These are phyloP conservation scores for Xerophyta viscosa DNA, from an alignment of 106 monocot genomes.

Conservation along the genomic window DNA sequence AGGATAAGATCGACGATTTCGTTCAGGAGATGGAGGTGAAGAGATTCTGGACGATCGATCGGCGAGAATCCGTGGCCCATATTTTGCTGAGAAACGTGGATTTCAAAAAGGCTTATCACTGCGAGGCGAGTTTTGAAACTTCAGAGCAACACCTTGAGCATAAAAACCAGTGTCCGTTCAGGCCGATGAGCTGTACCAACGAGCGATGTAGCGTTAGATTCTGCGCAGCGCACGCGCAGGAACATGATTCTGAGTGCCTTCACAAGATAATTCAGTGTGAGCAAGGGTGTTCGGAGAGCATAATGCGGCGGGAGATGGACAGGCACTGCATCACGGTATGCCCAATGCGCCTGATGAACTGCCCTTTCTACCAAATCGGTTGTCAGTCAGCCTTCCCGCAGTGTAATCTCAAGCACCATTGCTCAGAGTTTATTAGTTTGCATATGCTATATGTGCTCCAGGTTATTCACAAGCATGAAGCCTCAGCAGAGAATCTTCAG, in stretches of 20 bases:
- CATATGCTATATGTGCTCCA: constrained; percentile 42
- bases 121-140: constrained; percentile 21
- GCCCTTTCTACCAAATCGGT: constrained; percentile 59
- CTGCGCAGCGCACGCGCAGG: constrained; percentile 20
- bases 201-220: constrained; percentile 39
- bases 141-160: constrained; percentile 20
- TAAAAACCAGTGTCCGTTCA: constrained; percentile 19
- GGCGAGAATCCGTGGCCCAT: constrained; percentile 30
- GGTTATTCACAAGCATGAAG: constrained; percentile 30
- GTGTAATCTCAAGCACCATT: constrained; percentile 31
- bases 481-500: constrained; percentile 24
- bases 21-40: constrained; percentile 50
- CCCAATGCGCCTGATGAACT: constrained; percentile 53
- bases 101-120: constrained; percentile 35
- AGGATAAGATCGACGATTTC: constrained; percentile 73
- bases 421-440: constrained; percentile 30
- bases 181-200: constrained; percentile 29
- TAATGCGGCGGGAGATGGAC: constrained; percentile 64
- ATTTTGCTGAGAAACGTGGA: constrained; percentile 38
- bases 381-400: constrained; percentile 32
- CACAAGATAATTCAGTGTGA: constrained; percentile 53
- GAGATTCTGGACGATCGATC: constrained; percentile 44
- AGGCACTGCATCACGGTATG: constrained; percentile 67
- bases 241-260: constrained; percentile 33
- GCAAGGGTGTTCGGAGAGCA: constrained; percentile 32